Evolutionary conservation across 2,329 filamentous ascomycete species (phyloP).

Genomic region (Claviceps quebecensis): DNA sequence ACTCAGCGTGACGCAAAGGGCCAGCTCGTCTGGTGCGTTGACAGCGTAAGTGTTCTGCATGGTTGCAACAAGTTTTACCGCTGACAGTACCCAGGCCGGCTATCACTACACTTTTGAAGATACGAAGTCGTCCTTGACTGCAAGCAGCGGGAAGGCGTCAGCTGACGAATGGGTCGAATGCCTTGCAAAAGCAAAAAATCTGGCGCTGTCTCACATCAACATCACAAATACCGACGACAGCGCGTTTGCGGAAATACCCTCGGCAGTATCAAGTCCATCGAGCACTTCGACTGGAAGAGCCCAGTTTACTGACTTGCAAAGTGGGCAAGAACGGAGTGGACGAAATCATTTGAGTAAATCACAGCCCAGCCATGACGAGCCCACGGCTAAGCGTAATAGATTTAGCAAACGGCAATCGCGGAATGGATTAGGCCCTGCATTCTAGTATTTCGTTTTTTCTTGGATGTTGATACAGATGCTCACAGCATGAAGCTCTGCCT

Average conservation of each 20-base stretch:
- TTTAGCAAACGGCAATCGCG: conserved; percentile 93
- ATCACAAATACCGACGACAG: conserved; percentile 53
- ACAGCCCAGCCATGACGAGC: conserved; percentile 40
- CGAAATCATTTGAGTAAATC: conserved; percentile 46
- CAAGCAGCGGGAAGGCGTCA: conserved; percentile 50
- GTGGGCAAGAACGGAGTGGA: conserved; percentile 35
- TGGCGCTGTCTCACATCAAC: conserved; percentile 62
- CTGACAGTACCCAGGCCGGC: conserved; percentile 50
- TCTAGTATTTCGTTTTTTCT: conserved; percentile 31
- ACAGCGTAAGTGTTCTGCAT: conserved; percentile 57
- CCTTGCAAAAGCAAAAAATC: conserved; percentile 72
- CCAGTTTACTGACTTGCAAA: conserved; percentile 38
- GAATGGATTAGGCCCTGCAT: conserved; percentile 81
- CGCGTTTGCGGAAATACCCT: conserved; percentile 53
- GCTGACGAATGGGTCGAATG: conserved; percentile 88
- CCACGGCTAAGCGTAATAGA: conserved; percentile 41
- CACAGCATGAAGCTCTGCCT: background rate
- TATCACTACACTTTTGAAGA: conserved; percentile 92
- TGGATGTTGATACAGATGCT: background rate
- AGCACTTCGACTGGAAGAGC: conserved; percentile 53
- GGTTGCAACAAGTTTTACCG: background rate
- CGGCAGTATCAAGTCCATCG: conserved; percentile 60
- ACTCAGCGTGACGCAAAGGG: conserved; percentile 77
- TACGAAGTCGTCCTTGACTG: conserved; percentile 49
- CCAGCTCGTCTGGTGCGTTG: conserved; percentile 75